A percentile compares a stretch with the other conserved stretches of the same genome.
Evolutionary conservation across 2,329 filamentous ascomycete species (phyloP).

Genomic region (Aspergillus luchuensis): DNA sequence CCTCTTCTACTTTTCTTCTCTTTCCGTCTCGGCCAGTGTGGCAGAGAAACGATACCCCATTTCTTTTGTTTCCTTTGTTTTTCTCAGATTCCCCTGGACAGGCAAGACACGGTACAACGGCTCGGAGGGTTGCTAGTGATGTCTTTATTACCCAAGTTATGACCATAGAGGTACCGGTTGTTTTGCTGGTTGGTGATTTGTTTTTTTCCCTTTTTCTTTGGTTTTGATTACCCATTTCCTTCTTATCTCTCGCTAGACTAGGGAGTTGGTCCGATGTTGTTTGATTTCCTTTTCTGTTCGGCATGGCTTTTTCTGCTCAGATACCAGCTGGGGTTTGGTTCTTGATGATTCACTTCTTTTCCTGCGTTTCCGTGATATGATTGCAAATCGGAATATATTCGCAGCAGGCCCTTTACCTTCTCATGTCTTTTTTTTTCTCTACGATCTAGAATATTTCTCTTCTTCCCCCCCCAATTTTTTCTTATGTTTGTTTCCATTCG

Average conservation of each 20-base stretch:
- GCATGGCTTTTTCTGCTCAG: slow-evolving; percentile 19
- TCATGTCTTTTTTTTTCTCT: background rate
- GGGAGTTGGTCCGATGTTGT: slow-evolving; percentile 32
- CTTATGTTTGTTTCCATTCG: slow-evolving; percentile 6
- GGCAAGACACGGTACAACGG: slow-evolving; percentile 25
- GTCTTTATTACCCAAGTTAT: slow-evolving; percentile 30
- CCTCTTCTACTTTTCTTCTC: slow-evolving; percentile 25
- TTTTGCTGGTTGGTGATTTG: slow-evolving; percentile 32
- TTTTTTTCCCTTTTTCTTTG: background rate
- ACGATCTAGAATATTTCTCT: slow-evolving; percentile 8
- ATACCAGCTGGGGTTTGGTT: slow-evolving; percentile 29
- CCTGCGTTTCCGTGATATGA: slow-evolving; percentile 21
- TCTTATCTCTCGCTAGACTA: slow-evolving; percentile 42
- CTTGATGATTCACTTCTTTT: slow-evolving; percentile 11
- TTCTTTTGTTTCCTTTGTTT: slow-evolving; percentile 19
- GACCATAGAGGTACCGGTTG: slow-evolving; percentile 45
- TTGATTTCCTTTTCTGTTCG: slow-evolving; percentile 23
- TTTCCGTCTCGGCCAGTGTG: slow-evolving; percentile 23
- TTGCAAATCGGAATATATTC: slow-evolving; percentile 9
- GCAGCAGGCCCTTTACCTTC: slow-evolving; percentile 19
- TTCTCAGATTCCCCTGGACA: slow-evolving; percentile 21
- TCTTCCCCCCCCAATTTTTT: slow-evolving; percentile 2
- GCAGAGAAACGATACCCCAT: slow-evolving; percentile 34
- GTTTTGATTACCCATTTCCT: slow-evolving; percentile 16
- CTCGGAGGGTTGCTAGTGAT: slow-evolving; percentile 23